Percentiles rank a stretch among this genome's conserved stretches.
Evolutionary conservation across 257 asterid genomes (phyloP).

Genomic region (Mitragyna speciosa): DNA sequence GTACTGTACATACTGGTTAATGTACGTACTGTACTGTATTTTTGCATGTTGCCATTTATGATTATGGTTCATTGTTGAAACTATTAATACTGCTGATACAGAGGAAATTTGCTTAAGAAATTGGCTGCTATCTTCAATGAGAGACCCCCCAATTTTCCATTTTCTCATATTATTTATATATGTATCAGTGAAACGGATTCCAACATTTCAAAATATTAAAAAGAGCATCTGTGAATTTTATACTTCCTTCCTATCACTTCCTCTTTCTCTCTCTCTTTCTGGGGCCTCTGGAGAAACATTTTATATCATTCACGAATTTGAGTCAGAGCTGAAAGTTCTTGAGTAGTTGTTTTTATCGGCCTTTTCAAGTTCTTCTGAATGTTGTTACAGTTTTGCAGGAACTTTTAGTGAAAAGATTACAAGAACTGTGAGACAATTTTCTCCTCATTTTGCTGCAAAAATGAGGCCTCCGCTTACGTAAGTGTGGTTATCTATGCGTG

Average conservation of each 20-base stretch:
- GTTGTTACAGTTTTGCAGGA: conserved; percentile 79
- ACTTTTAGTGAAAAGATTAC: conserved; percentile 91
- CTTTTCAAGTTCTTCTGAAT: conserved; percentile 30
- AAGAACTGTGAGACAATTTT: conserved; percentile 82
- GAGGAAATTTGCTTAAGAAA: neutral
- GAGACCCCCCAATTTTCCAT: neutral
- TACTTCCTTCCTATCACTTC: neutral
- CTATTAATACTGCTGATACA: neutral
- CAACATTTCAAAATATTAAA: neutral
- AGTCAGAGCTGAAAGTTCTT: neutral
- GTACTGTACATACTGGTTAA: neutral
- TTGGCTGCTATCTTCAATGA: neutral
- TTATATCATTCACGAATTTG: neutral
- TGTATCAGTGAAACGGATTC: neutral
- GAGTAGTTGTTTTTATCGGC: neutral
- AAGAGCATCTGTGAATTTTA: neutral
- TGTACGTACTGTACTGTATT: neutral
- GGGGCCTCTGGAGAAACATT: neutral
- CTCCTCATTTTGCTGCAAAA: conserved; percentile 97
- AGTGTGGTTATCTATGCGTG: conserved; percentile 17
- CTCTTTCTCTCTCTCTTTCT: neutral
- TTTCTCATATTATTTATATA: neutral
- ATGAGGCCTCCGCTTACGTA: conserved; percentile 96
- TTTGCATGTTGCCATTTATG: neutral
- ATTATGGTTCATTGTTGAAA: neutral